phyloP scores from a whole-genome alignment of 2,329 filamentous ascomycete genomes.

The Paramyrothecium roridum region DNA sequence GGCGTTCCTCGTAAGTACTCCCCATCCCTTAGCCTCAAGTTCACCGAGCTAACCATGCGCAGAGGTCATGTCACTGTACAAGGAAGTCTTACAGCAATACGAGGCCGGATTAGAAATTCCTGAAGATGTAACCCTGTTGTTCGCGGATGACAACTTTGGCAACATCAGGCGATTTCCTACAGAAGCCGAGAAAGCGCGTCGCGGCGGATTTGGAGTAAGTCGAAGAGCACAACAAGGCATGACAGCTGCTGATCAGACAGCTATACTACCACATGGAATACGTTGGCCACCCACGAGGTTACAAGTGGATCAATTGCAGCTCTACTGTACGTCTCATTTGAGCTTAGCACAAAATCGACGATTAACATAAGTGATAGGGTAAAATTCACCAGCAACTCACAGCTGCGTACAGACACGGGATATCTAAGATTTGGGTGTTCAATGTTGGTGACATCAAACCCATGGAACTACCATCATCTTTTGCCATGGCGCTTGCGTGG shows the following conservation, averaged over 20 bases:
- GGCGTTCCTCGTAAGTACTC: slow-evolving; percentile 35
- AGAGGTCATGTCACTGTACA: slow-evolving; percentile 64
- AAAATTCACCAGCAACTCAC: slow-evolving; percentile 48
- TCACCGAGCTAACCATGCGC: slow-evolving; percentile 4
- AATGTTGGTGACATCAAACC: slow-evolving; percentile 63
- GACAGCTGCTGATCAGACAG: slow-evolving; percentile 15
- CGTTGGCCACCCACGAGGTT: slow-evolving; percentile 57
- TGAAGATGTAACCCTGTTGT: slow-evolving; percentile 60
- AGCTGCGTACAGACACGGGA: slow-evolving; percentile 45
- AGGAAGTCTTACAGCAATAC: slow-evolving; percentile 62
- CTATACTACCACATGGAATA: slow-evolving; percentile 58
- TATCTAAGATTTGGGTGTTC: slow-evolving; percentile 57
- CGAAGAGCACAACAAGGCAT: slow-evolving; percentile 5
- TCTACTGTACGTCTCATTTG: slow-evolving; percentile 35
- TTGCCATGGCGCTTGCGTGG: slow-evolving; percentile 56
- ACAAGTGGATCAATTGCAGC: slow-evolving; percentile 62
- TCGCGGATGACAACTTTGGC: slow-evolving; percentile 62
- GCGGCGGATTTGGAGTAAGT: slow-evolving; percentile 54
- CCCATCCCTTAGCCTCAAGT: background rate
- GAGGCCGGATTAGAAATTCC: slow-evolving; percentile 57
- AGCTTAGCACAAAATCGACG: rapidly evolving
- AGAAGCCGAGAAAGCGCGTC: slow-evolving; percentile 45
- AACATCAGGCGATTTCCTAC: slow-evolving; percentile 56
- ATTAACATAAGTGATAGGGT: slow-evolving; percentile 21
- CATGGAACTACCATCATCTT: slow-evolving; percentile 51